Conservation (phyloP, 2,329 filamentous ascomycete genomes). For the Fusarium sp. region DNA sequence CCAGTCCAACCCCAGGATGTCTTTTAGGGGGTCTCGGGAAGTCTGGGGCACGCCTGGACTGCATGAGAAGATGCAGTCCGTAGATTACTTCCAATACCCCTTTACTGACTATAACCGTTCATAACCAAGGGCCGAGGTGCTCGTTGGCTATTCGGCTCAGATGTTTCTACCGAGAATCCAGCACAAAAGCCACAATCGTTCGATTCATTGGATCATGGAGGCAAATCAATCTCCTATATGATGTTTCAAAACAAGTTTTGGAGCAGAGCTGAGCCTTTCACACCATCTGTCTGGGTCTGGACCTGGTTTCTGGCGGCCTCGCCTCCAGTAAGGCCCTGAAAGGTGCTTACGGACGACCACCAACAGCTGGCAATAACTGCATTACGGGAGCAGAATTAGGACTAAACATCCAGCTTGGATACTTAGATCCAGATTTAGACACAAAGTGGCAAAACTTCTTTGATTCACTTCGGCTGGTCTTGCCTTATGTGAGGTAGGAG, state of each 20-base stretch:
- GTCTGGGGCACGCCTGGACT: not conserved
- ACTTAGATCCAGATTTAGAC: not conserved
- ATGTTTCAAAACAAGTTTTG: not conserved
- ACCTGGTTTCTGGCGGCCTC: not conserved
- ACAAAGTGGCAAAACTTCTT: not conserved
- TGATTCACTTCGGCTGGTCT: not conserved
- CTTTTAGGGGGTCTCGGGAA: not conserved
- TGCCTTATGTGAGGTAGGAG: not conserved
- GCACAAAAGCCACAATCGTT: not conserved
- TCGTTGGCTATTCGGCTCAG: not conserved
- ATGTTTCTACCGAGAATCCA: not conserved
- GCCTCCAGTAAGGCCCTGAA: not conserved
- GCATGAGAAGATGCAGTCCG: not conserved
- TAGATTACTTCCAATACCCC: not conserved
- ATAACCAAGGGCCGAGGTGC: not conserved
- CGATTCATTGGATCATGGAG: not conserved
- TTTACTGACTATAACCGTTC: not conserved
- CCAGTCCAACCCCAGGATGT: not conserved
- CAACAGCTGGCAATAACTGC: not conserved
- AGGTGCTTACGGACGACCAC: too few species aligned
- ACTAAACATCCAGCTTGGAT: not conserved
- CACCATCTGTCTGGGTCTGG: not conserved
- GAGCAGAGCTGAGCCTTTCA: not conserved
- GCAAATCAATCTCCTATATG: not conserved
- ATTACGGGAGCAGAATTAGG: not conserved